These are phyloP conservation scores for Cinchona pubescens DNA, from an alignment of 257 asterid genomes.

Conservation along the genomic window DNA sequence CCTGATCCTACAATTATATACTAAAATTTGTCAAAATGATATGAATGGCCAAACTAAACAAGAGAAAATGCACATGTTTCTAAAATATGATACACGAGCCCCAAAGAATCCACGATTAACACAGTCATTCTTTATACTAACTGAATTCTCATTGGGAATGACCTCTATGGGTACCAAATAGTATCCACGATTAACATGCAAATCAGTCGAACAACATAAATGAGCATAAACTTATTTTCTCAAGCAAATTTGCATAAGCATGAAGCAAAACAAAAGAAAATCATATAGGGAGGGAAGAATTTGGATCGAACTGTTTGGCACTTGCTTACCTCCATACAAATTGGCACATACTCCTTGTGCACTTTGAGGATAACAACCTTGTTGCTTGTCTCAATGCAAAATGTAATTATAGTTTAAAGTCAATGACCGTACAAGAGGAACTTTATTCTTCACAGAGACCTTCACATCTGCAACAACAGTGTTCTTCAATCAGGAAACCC, in stretches of 20 bases:
- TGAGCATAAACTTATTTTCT: not conserved
- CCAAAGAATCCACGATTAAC: not conserved
- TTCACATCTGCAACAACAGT: slow-evolving; percentile 73
- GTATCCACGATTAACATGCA: not conserved
- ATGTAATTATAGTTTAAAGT: slow-evolving; percentile 93
- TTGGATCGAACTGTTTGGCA: not conserved
- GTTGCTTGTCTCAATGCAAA: slow-evolving; percentile 91
- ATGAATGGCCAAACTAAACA: not conserved
- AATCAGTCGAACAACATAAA: too few relatives aligned
- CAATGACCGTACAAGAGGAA: slow-evolving; percentile 92
- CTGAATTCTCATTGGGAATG: not conserved
- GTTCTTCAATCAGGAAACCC: slow-evolving; percentile 1
- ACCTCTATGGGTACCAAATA: not conserved
- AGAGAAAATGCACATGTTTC: not conserved
- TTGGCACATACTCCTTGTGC: slow-evolving; percentile 94
- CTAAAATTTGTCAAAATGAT: not conserved
- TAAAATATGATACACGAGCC: not conserved
- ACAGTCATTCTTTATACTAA: not conserved
- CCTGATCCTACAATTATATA: not conserved
- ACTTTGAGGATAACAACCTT: slow-evolving; percentile 79
- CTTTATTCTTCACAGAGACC: slow-evolving; percentile 89
- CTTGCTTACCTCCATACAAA: slow-evolving; percentile 93
- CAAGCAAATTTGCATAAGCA: not conserved
- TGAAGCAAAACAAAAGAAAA: not conserved
- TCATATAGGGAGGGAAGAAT: not conserved